Evolutionary conservation across 345 rosid genomes (phyloP), one percentile per base, ranked within the genome.

Genomic region (Angophora floribunda): DNA sequence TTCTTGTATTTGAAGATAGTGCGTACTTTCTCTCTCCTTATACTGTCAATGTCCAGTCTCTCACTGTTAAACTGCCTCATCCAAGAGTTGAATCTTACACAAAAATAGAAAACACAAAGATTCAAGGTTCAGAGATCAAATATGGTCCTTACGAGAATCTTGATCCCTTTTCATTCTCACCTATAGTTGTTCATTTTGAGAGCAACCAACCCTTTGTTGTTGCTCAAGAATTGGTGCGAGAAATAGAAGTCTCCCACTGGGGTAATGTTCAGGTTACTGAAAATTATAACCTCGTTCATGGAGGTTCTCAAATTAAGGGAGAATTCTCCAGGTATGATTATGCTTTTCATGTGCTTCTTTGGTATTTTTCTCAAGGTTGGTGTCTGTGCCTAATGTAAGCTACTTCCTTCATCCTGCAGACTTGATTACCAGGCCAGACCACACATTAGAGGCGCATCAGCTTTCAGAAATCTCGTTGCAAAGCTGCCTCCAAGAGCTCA

Each of bases 231-330:
- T 92, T 98, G 80, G 96, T 95, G 59, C 91, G 98, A 84, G 99
- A 98, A 92, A 94, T 98, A 88, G 99, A 97, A 91, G 94, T 98
- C 89, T 98, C 99, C 84, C 99, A 96, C 41, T 98, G 99, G 99
- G 99, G 99, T 80, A 95, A 96, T 59, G 96, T 98, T 87, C 98
- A 96, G 91, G 91, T 98, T 70, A 95, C 99, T 0, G 99, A 98
- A 91, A 93, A 98, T 91, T 98, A 98, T 90, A 92, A 93, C 61
- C 75, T 98, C 49, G 89, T 93, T 70, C 98, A 98, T 89, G 94
- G 92, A 22, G 99, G 99, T 79, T 97, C 99, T 88, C 93, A 94
- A 86, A 94, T 94, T 90, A 95, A 92, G 97, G 99, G 99, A 67
- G 99, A 95, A 93, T 97, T 97, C 93, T 98, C 99, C 85, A 95